Percentiles rank a stretch among this genome's conserved stretches.
Conservation (phyloP, 192 early-diverging fungal species). For the Lunasporangiospora selenospora region DNA sequence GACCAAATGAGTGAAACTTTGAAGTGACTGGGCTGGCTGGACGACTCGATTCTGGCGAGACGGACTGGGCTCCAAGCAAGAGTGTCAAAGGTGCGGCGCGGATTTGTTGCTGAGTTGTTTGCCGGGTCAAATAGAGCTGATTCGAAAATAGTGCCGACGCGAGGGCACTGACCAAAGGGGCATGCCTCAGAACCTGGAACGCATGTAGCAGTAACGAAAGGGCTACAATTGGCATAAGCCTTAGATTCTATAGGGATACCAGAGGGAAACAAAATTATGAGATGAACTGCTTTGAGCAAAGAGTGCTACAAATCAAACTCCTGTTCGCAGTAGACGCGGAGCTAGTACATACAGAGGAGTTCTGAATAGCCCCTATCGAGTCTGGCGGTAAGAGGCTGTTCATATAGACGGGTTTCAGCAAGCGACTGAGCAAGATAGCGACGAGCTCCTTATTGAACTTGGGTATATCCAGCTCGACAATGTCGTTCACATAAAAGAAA, state of each 20-base stretch:
- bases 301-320: no score
- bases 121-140: slow-evolving; percentile 9
- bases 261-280: no score
- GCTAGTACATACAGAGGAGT: no score
- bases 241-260: slow-evolving; percentile 12
- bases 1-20: slow-evolving; percentile 44
- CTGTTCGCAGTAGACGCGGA: no score
- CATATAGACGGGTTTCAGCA: slow-evolving; percentile 48
- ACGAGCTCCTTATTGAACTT: slow-evolving; percentile 60
- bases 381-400: slow-evolving; percentile 30
- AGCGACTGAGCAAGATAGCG: slow-evolving; percentile 34
- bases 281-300: no score
- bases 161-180: slow-evolving; percentile 39
- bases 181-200: slow-evolving; percentile 47
- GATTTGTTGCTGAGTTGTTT: slow-evolving; percentile 1
- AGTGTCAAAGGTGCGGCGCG: slow-evolving; percentile 17
- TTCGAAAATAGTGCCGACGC: slow-evolving; percentile 47
- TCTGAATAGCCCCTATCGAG: no score
- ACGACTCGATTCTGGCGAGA: slow-evolving; percentile 41
- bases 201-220: slow-evolving; percentile 49
- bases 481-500: slow-evolving; percentile 69
- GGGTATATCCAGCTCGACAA: slow-evolving; percentile 58
- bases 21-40: slow-evolving; percentile 43
- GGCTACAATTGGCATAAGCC: slow-evolving; percentile 34
- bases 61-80: slow-evolving; percentile 2